phyloP scores from a whole-genome alignment of 164 flowering plant genomes.

The Macadamia tetraphylla region DNA sequence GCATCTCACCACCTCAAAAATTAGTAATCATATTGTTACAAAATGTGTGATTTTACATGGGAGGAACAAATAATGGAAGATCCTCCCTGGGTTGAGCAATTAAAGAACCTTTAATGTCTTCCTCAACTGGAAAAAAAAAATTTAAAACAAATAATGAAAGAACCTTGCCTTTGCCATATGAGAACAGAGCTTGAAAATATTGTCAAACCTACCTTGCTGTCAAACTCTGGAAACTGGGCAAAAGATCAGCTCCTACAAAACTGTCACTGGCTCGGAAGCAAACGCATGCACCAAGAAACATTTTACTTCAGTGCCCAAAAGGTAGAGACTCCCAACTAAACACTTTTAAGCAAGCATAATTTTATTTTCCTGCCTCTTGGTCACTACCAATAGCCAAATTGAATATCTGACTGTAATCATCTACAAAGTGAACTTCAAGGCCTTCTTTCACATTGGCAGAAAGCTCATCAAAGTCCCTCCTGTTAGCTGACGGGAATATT shows the following conservation, averaged over 20 bases:
- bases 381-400: constrained; percentile 52
- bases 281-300: too few relatives aligned
- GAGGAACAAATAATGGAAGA: too few relatives aligned
- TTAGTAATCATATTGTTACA: too few relatives aligned
- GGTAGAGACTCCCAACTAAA: background rate
- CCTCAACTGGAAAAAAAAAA: too few relatives aligned
- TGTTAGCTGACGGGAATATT: constrained; percentile 84
- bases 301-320: too few relatives aligned
- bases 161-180: too few relatives aligned
- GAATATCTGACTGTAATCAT: constrained; percentile 68
- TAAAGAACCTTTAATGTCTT: too few relatives aligned
- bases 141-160: too few relatives aligned
- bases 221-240: background rate
- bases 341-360: background rate
- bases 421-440: constrained; percentile 89
- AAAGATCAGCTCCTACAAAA: constrained; percentile 4
- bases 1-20: too few relatives aligned
- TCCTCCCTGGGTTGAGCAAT: too few relatives aligned
- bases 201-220: background rate
- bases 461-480: constrained; percentile 90
- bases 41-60: too few relatives aligned
- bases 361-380: constrained; percentile 17
- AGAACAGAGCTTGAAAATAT: background rate
- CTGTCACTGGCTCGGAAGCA: background rate
- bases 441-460: constrained; percentile 88